Evolutionary conservation across 83 land plant species (phyloP).

Genomic region (Thuja plicata): DNA sequence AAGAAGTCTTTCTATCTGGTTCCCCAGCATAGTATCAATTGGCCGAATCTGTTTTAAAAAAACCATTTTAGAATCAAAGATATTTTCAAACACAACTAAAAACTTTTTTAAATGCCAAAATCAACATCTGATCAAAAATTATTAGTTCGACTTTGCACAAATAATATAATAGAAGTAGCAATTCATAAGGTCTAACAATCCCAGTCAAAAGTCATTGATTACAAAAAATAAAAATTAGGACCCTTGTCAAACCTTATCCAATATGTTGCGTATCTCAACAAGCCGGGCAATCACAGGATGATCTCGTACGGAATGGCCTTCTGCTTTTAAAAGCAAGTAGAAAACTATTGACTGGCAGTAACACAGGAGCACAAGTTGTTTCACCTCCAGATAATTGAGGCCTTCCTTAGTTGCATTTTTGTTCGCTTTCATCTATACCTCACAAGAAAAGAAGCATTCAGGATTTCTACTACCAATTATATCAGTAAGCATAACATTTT

Average conservation of each 20-base stretch:
- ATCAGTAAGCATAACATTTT: background rate
- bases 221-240: background rate
- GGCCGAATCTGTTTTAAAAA: slow-evolving; percentile 13
- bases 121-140: background rate
- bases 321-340: slow-evolving; percentile 84
- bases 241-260: slow-evolving; percentile 58
- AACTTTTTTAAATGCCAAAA: background rate
- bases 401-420: slow-evolving; percentile 36
- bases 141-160: background rate
- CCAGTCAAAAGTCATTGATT: background rate
- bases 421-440: slow-evolving; percentile 44
- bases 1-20: slow-evolving; percentile 14
- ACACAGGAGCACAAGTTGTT: slow-evolving; percentile 50
- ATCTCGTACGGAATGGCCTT: slow-evolving; percentile 79
- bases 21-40: slow-evolving; percentile 8
- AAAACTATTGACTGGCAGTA: slow-evolving; percentile 85
- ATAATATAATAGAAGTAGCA: background rate
- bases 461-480: background rate
- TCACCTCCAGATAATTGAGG: slow-evolving; percentile 70
- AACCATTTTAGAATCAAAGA: background rate
- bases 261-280: slow-evolving; percentile 56
- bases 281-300: slow-evolving; percentile 83
- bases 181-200: background rate
- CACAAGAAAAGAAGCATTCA: slow-evolving; percentile 8
- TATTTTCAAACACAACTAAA: background rate